phyloP scores from a whole-genome alignment of 441 rosid species.

The Codiaeum variegatum region DNA sequence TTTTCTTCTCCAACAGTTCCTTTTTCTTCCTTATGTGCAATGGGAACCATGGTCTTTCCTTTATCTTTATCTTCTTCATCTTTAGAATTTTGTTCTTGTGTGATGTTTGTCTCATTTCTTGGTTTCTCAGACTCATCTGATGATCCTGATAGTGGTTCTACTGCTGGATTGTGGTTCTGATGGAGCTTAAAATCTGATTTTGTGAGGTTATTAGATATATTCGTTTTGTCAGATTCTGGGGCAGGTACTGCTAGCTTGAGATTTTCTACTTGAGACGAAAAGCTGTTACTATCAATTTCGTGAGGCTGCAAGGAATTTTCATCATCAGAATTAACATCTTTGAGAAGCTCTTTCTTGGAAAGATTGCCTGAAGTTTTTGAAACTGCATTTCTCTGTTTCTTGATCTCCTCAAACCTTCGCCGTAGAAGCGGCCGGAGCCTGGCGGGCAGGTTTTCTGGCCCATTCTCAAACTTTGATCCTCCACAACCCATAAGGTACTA shows the following conservation, averaged over 20 bases:
- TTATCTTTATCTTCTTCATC: constrained; percentile 10
- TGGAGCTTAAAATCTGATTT: not conserved
- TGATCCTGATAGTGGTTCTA: constrained; percentile 9
- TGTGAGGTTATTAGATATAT: too few relatives aligned
- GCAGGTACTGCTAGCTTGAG: constrained; percentile 13
- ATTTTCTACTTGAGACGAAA: constrained; percentile 25
- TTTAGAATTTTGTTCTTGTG: not conserved
- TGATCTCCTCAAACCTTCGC: constrained; percentile 42
- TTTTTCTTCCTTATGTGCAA: not conserved
- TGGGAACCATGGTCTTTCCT: not conserved
- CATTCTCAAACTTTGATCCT: constrained; percentile 30
- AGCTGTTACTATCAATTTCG: constrained; percentile 19
- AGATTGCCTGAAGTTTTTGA: constrained; percentile 14
- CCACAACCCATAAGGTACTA: constrained; percentile 43
- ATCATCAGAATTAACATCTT: constrained; percentile 30
- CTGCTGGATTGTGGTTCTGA: not conserved
- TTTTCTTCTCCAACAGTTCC: not conserved
- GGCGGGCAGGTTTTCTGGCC: constrained; percentile 24
- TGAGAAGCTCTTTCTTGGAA: constrained; percentile 54
- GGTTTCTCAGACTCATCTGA: constrained; percentile 21
- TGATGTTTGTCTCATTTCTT: not conserved
- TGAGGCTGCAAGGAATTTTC: constrained; percentile 15
- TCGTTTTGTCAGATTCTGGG: not conserved
- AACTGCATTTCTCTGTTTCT: constrained; percentile 16
- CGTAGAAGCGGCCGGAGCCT: constrained; percentile 36